Evolutionary conservation across 371 early-diverging fungal genomes (phyloP).

Genomic region (Encephalitozoon cuniculi): DNA sequence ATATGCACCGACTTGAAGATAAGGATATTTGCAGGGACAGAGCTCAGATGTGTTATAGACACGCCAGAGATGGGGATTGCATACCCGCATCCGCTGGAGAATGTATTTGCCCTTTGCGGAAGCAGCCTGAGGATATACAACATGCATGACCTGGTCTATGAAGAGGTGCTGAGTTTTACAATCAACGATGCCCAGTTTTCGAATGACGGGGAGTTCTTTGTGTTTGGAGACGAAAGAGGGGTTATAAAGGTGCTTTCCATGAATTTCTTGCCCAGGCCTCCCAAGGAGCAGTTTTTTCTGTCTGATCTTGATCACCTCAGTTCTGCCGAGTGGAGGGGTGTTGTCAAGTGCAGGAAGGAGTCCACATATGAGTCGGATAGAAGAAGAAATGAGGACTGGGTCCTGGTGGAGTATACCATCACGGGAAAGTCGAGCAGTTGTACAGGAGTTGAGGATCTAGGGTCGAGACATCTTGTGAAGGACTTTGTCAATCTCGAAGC

Average conservation of each 20-base stretch:
- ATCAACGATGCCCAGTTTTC: conserved; percentile 49
- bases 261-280: not conserved
- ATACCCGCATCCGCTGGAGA: conserved; percentile 39
- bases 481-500: conserved; percentile 4
- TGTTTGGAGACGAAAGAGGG: conserved; percentile 43
- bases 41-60: not conserved
- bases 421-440: not conserved
- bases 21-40: conserved; percentile 38
- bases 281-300: conserved; percentile 47
- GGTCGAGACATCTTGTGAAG: not conserved
- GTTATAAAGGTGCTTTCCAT: conserved; percentile 10
- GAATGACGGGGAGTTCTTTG: conserved; percentile 48
- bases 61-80: conserved; percentile 11
- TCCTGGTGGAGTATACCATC: not conserved
- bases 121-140: conserved; percentile 23
- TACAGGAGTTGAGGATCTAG: conserved; percentile 20
- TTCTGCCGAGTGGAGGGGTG: not conserved
- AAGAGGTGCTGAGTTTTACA: conserved; percentile 18
- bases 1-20: conserved; percentile 45
- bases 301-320: conserved; percentile 36
- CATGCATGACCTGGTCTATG: conserved; percentile 8
- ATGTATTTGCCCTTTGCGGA: conserved; percentile 41
- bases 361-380: conserved; percentile 9
- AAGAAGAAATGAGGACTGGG: conserved; percentile 30
- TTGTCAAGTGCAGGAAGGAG: conserved; percentile 1